Percentiles rank a stretch among this genome's conserved stretches.
phyloP scores from a whole-genome alignment of 2,329 filamentous ascomycete species.

The Pyrenochaeta sp. region DNA sequence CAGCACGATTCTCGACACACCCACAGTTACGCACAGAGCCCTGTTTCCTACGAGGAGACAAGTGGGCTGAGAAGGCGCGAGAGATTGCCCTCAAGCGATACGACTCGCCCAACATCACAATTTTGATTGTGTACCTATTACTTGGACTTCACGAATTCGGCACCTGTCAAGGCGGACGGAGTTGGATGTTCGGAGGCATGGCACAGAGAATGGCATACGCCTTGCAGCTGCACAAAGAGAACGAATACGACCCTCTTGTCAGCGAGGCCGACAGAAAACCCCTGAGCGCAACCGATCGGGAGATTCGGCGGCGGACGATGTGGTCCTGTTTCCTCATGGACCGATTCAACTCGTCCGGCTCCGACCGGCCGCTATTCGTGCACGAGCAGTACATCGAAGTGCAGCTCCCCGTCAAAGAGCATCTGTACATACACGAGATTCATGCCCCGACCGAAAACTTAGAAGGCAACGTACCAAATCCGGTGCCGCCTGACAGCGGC shows the following conservation, averaged over 20 bases:
- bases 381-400: constrained; percentile 89
- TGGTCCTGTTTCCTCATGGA: constrained; percentile 99
- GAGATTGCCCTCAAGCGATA: constrained; percentile 88
- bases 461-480: constrained; percentile 72
- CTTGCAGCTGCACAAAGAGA: constrained; percentile 88
- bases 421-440: constrained; percentile 89
- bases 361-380: constrained; percentile 89
- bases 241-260: constrained; percentile 80
- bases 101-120: constrained; percentile 95
- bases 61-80: constrained; percentile 87
- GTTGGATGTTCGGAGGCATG: constrained; percentile 95
- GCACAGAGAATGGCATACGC: constrained; percentile 98
- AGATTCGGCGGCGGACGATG: constrained; percentile 93
- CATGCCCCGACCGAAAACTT: constrained; percentile 86
- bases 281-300: constrained; percentile 88
- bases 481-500: constrained; percentile 69
- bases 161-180: constrained; percentile 93
- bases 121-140: constrained; percentile 87
- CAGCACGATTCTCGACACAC: constrained; percentile 93
- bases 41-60: constrained; percentile 86
- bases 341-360: constrained; percentile 94
- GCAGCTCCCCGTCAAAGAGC: constrained; percentile 89
- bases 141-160: constrained; percentile 95
- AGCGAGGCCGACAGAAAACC: constrained; percentile 67
- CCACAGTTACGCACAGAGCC: constrained; percentile 79